Conservation (phyloP, 192 early-diverging fungal genomes). For the Diversispora eburnea region DNA sequence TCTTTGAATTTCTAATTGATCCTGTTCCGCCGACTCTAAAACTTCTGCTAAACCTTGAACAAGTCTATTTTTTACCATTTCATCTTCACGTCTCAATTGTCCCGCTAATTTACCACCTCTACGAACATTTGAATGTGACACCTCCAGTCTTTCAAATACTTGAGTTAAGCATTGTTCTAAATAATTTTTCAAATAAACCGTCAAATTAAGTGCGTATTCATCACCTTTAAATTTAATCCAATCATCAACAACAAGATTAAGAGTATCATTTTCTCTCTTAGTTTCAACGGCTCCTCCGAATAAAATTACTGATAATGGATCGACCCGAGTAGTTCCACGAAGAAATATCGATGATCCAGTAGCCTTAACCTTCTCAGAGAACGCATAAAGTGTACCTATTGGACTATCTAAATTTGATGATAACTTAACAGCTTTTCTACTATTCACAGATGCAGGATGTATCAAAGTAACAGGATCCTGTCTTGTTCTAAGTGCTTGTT, state of each 20-base stretch:
- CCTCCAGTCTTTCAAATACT: conserved; percentile 30
- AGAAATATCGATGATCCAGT: conserved; percentile 41
- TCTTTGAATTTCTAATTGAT: too few relatives aligned
- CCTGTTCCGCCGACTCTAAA: too few relatives aligned
- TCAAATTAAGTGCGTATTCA: conserved; percentile 30
- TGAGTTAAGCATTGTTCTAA: conserved; percentile 38
- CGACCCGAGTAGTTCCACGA: conserved; percentile 38
- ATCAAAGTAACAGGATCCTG: conserved; percentile 42
- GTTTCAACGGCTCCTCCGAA: conserved; percentile 43
- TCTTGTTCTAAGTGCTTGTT: conserved; percentile 38
- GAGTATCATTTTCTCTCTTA: conserved; percentile 23
- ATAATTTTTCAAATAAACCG: conserved; percentile 34
- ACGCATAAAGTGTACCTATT: conserved; percentile 42
- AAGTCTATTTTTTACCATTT: too few relatives aligned
- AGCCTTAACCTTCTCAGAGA: conserved; percentile 40
- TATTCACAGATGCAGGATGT: conserved; percentile 44
- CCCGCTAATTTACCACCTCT: background rate
- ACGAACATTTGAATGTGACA: background rate
- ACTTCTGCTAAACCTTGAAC: too few relatives aligned
- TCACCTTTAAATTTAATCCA: conserved; percentile 43
- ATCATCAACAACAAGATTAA: conserved; percentile 37
- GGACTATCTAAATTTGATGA: background rate
- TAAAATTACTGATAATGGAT: conserved; percentile 40
- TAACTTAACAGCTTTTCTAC: conserved; percentile 30
- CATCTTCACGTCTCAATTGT: background rate